Conservation (phyloP, 179 eudicot species). For the Amaranthus tricolor region DNA sequence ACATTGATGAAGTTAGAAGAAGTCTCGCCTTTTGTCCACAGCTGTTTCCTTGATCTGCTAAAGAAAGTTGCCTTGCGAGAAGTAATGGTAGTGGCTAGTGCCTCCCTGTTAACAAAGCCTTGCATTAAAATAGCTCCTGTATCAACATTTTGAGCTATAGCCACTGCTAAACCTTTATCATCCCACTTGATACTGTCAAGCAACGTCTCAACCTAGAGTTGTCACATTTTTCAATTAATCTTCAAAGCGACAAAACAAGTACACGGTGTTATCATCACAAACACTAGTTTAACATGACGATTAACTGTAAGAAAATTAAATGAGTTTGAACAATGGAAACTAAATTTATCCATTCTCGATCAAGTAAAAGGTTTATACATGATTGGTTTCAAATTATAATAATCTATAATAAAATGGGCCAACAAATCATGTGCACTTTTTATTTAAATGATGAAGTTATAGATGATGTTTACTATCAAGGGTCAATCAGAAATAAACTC, state of each 20-base stretch:
- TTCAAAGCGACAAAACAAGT: not conserved
- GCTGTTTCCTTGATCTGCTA: constrained; percentile 79
- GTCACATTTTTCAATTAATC: constrained; percentile 28
- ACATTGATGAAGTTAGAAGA: constrained; percentile 84
- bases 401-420: no score
- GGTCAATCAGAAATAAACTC: no score
- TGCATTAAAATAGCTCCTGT: constrained; percentile 94
- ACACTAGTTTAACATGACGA: not conserved
- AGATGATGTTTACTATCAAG: no score
- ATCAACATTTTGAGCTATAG: constrained; percentile 95
- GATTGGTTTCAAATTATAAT: no score
- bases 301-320: not conserved
- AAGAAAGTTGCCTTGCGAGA: constrained; percentile 90
- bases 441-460: no score
- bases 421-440: no score
- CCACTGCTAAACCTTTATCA: constrained; percentile 96
- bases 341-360: no score
- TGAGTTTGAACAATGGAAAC: not conserved
- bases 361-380: no score
- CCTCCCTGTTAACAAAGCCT: constrained; percentile 91
- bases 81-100: constrained; percentile 66
- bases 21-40: constrained; percentile 96
- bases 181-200: constrained; percentile 92
- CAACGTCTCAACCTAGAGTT: constrained; percentile 65
- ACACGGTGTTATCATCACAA: not conserved